Evolutionary conservation across 371 early-diverging fungal genomes (phyloP), one percentile per base, ranked within the genome.

Genomic region (Mucor ambiguus): DNA sequence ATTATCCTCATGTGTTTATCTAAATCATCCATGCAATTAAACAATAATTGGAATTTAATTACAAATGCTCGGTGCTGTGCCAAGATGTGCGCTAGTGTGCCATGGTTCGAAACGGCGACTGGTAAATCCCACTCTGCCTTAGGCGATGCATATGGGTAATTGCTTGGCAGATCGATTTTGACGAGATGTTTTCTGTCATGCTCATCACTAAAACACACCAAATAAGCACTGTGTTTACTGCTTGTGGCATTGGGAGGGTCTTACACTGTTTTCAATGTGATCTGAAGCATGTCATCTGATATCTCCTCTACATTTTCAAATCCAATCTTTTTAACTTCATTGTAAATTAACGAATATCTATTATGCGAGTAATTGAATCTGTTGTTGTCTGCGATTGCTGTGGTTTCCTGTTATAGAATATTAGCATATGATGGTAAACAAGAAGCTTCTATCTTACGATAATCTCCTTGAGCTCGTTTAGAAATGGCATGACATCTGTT

Each of bases 11-110:
- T 72, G 32, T 80, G 54, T 0, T 30, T 24, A 57, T 83, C 85
- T 41, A 83, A 26, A 52, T 81, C 79, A 63, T 83, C 82, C 67
- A 83, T 54, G 32, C 73, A 66, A 26, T 70, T 57, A 56, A 81
- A 83, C 20, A 79, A 41, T 2, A 56, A 41, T 9, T 77, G 71
- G 29, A 73, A 72, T 52, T 69, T 64, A 9, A 68, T 56, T 11
- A 80, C 28, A 28, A 72, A 29, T 5, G 16, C 2, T 38, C 60
- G 48, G 16, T 61, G 63, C 46, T 71, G 63, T 12, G 38, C 9
- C 35, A 74, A n/a, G 29, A 69, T 35, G 10, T 49, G 33, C 11
- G 60, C 22, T 26, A 64, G 26, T 16, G 35, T 33, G 4, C 55
- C 12, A 14, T 37, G 29, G 4, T 37, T 32, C 20, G 70, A 58